phyloP scores from a whole-genome alignment of 345 rosid species.

The Eucalyptus regnans region DNA sequence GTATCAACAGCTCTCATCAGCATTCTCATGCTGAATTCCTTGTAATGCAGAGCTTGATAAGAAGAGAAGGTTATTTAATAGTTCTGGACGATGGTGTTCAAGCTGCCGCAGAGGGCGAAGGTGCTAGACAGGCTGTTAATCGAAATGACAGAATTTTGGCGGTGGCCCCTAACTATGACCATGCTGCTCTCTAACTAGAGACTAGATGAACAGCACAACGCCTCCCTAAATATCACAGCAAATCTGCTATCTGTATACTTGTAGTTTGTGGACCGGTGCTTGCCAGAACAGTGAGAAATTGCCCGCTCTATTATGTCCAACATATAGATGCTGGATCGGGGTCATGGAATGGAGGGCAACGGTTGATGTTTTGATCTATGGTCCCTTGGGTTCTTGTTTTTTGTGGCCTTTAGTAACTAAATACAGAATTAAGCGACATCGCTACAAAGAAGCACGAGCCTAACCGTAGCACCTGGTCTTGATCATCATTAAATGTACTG shows the following conservation, averaged over 20 bases:
- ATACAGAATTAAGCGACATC: neutral
- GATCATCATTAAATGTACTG: neutral
- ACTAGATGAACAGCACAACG: neutral
- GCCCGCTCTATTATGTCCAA: neutral
- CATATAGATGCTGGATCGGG: neutral
- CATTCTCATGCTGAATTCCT: neutral
- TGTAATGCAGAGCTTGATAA: conserved; percentile 61
- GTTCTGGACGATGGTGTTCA: conserved; percentile 68
- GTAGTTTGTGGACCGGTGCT: neutral
- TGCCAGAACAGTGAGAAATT: neutral
- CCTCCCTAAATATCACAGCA: neutral
- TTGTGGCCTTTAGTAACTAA: neutral
- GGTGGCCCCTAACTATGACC: conserved; percentile 73
- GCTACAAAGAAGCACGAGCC: neutral
- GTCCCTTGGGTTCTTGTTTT: neutral
- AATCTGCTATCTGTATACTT: neutral
- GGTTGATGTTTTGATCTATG: neutral
- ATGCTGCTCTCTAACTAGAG: neutral
- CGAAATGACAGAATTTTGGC: conserved; percentile 77
- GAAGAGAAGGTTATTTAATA: conserved; percentile 78
- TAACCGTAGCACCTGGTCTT: neutral
- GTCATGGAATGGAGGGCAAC: neutral
- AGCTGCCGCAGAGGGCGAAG: conserved; percentile 28
- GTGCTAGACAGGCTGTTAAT: conserved; percentile 23
- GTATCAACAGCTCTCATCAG: neutral